Conservation (phyloP, 2,329 filamentous ascomycete genomes). For the Paecilomyces formosus region DNA sequence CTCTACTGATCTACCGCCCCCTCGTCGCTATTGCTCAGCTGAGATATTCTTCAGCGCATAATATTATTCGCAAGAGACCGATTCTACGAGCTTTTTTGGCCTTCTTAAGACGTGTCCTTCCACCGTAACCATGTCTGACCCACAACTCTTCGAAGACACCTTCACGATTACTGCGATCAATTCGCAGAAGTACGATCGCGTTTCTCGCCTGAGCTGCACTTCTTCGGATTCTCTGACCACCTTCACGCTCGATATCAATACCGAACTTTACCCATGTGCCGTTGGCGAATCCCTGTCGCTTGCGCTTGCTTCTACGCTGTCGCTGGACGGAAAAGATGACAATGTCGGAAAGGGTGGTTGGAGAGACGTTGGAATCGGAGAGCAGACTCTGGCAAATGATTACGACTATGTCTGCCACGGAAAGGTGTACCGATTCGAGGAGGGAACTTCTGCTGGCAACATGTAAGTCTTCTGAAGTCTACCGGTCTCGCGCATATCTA, state of each 20-base stretch:
- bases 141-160: slow-evolving; percentile 86
- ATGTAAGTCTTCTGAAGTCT: slow-evolving; percentile 57
- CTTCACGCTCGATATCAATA: slow-evolving; percentile 88
- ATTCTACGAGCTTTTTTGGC: not conserved
- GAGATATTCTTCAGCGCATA: not conserved
- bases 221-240: slow-evolving; percentile 67
- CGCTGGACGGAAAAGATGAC: slow-evolving; percentile 79
- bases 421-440: slow-evolving; percentile 46
- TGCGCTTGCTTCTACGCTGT: slow-evolving; percentile 75
- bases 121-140: slow-evolving; percentile 62
- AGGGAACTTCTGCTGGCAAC: slow-evolving; percentile 60
- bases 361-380: slow-evolving; percentile 60
- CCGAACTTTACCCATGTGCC: slow-evolving; percentile 74
- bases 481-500: not conserved
- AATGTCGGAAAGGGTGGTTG: slow-evolving; percentile 55
- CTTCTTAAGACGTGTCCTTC: not conserved
- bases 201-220: slow-evolving; percentile 73
- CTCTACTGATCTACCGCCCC: not conserved
- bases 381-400: slow-evolving; percentile 47
- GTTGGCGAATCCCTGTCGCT: slow-evolving; percentile 71
- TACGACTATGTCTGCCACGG: slow-evolving; percentile 47
- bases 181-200: slow-evolving; percentile 88
- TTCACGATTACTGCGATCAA: slow-evolving; percentile 77
- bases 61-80: not conserved
- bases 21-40: not conserved